Evolutionary conservation across 2,329 filamentous ascomycete species (phyloP).

Genomic region (Chalaropsis thielavioides): DNA sequence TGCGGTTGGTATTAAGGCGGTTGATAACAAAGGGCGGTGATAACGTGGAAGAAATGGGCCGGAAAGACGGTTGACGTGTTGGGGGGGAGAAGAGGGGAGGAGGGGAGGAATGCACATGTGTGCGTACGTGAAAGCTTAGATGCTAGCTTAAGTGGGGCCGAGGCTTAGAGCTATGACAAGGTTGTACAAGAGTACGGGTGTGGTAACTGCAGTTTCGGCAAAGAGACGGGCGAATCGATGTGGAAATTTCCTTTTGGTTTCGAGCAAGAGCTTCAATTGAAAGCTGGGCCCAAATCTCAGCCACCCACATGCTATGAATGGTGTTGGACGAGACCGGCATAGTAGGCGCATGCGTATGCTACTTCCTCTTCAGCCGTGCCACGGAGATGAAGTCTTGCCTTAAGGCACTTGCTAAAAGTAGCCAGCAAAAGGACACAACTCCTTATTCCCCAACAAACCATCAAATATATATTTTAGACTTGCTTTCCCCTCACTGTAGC

Average conservation of each 20-base stretch:
- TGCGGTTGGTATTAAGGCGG: slow-evolving; percentile 8
- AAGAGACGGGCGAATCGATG: background rate
- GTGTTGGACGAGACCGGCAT: background rate
- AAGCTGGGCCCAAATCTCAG: background rate
- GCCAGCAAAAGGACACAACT: background rate
- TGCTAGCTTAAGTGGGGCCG: slow-evolving; percentile 8
- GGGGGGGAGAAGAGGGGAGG: background rate
- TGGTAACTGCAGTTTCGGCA: background rate
- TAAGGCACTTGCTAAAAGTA: background rate
- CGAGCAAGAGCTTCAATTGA: background rate
- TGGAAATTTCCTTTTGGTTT: background rate
- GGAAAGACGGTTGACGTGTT: background rate
- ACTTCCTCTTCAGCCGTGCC: background rate
- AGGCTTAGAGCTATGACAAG: background rate
- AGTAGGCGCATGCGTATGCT: background rate
- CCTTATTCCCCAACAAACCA: background rate
- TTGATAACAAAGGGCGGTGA: background rate
- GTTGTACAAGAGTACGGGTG: background rate
- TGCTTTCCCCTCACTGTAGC: background rate
- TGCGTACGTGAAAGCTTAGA: background rate
- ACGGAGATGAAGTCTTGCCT: background rate
- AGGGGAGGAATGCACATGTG: too few relatives aligned
- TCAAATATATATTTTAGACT: background rate
- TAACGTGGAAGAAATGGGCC: background rate
- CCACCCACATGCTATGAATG: background rate